A percentile compares a stretch with the other conserved stretches of the same genome.
Conservation (phyloP, 1,284 basidiomycete species). For the Termitomyces sp. region DNA sequence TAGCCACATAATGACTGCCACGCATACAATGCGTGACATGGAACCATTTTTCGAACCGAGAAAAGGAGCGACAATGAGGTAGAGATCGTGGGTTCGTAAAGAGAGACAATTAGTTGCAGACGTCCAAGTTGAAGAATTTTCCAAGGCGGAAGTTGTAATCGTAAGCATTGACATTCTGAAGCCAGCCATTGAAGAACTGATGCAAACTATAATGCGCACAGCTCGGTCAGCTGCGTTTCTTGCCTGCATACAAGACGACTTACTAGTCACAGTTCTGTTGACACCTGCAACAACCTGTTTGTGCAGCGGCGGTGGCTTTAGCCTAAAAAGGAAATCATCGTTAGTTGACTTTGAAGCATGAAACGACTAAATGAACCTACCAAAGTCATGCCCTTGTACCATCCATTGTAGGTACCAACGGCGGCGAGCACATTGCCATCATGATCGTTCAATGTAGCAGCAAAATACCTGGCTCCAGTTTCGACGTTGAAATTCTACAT, state of each 20-base stretch:
- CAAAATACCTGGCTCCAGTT: conserved; percentile 60
- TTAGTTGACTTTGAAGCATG: background rate
- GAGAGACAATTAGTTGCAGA: conserved; percentile 30
- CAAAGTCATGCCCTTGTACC: conserved; percentile 58
- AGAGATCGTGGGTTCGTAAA: conserved; percentile 3
- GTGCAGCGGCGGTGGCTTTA: conserved; percentile 55
- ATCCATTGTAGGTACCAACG: conserved; percentile 80
- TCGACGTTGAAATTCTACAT: conserved; percentile 64
- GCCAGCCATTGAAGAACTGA: conserved; percentile 79
- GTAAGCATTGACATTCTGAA: conserved; percentile 60
- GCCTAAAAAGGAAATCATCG: conserved; percentile 27
- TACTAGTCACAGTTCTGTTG: conserved; percentile 80
- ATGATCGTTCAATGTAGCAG: conserved; percentile 44
- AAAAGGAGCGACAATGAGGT: conserved; percentile 15
- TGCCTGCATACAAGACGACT: conserved; percentile 19
- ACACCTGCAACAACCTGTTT: conserved; percentile 56
- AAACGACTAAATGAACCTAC: conserved; percentile 31
- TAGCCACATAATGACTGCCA: background rate
- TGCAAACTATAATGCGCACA: conserved; percentile 46
- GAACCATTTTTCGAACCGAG: background rate
- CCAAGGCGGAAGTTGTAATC: conserved; percentile 44
- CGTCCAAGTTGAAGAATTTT: conserved; percentile 65
- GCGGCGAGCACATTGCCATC: conserved; percentile 58
- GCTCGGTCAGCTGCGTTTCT: background rate
- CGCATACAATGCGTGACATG: conserved; percentile 8